These are phyloP conservation scores for Saxispiralis lemnorum DNA, from an alignment of 495 filamentous ascomycete species.

Conservation along the genomic window DNA sequence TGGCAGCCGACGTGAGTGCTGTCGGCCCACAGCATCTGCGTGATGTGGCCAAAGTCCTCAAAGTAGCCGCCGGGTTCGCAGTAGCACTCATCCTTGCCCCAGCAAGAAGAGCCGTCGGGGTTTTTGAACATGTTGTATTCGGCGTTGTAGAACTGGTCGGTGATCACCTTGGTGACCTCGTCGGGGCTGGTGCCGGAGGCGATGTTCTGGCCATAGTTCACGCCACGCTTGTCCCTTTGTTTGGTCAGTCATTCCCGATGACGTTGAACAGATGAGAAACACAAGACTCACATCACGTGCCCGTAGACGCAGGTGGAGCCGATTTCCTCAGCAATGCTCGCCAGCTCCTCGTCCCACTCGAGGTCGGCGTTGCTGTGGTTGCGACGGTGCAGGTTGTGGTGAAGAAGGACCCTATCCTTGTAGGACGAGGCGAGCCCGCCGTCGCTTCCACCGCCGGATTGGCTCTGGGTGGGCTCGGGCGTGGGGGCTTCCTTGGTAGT, in stretches of 20 bases:
- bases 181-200: constrained; percentile 30
- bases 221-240: constrained; percentile 27
- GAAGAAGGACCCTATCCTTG: constrained; percentile 34
- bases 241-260: constrained; percentile 4
- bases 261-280: constrained; percentile 2
- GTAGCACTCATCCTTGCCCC: constrained; percentile 33
- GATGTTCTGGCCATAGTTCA: constrained; percentile 76
- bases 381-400: constrained; percentile 75
- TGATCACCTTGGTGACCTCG: constrained; percentile 46
- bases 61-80: constrained; percentile 39
- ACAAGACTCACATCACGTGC: constrained; percentile 53
- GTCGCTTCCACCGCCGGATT: constrained; percentile 4
- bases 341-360: constrained; percentile 43
- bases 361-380: constrained; percentile 58
- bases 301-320: constrained; percentile 47
- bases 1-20: constrained; percentile 59
- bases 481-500: not conserved
- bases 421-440: constrained; percentile 19
- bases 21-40: constrained; percentile 74
- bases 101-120: constrained; percentile 33
- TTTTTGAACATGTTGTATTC: constrained; percentile 39
- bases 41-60: constrained; percentile 64
- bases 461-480: not conserved
- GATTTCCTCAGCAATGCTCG: constrained; percentile 35
- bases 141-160: constrained; percentile 68